Conservation (phyloP, 257 asterid genomes). For the Cordia subcordata region DNA sequence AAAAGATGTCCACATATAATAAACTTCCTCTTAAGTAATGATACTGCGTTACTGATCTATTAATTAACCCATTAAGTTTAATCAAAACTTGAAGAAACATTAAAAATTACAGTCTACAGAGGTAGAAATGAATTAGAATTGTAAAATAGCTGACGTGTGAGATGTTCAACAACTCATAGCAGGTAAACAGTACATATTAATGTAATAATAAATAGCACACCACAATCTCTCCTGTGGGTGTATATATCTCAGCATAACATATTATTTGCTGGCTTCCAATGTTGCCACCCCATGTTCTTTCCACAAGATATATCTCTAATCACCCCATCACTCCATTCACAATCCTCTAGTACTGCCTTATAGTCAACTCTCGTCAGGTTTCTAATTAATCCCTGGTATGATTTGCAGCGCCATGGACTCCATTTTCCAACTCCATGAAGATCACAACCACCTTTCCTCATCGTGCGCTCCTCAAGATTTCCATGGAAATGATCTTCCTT, state of each 20-base stretch:
- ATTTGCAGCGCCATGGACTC: conserved; percentile 41
- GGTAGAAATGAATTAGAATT: too few species aligned
- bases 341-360: not conserved
- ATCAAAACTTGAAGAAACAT: too few species aligned
- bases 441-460: conserved; percentile 21
- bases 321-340: not conserved
- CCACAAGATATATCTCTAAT: conserved; percentile 7
- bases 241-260: conserved; percentile 18
- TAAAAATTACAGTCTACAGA: too few species aligned
- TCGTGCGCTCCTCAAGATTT: conserved; percentile 48
- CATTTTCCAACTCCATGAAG: conserved; percentile 43
- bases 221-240: conserved; percentile 34
- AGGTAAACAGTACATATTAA: too few species aligned
- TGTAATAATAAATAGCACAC: conserved; percentile 10
- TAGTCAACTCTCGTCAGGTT: too few species aligned
- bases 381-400: too few species aligned
- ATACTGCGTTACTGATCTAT: too few species aligned
- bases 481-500: conserved; percentile 23
- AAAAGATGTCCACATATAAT: too few species aligned
- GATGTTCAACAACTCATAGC: too few species aligned
- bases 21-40: too few species aligned
- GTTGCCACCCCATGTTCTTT: conserved; percentile 49
- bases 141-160: too few species aligned
- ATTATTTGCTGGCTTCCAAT: conserved; percentile 71
- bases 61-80: too few species aligned